Conservation (phyloP, 2,329 filamentous ascomycete genomes). For the Pseudonectria buxi region DNA sequence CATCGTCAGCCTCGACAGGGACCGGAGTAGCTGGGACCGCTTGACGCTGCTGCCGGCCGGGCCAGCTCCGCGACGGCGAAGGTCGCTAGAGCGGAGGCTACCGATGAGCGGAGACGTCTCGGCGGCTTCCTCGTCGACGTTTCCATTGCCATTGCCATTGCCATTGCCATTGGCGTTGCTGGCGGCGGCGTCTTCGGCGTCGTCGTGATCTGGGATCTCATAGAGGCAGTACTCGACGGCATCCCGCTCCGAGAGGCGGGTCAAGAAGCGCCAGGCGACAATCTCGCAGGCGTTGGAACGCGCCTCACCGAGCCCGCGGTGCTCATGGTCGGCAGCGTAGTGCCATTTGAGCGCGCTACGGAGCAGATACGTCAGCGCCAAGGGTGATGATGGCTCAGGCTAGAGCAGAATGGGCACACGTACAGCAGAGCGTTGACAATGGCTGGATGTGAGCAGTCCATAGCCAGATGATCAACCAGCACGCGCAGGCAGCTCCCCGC, state of each 20-base stretch:
- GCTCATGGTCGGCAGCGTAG: conserved; percentile 56
- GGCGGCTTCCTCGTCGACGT: conserved; percentile 36
- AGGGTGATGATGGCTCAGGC: neutral
- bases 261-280: conserved; percentile 72
- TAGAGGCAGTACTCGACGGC: conserved; percentile 68
- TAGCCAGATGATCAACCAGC: conserved; percentile 58
- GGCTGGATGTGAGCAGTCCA: conserved; percentile 58
- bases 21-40: conserved; percentile 44
- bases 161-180: conserved; percentile 5
- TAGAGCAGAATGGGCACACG: conserved; percentile 25
- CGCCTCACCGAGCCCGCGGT: conserved; percentile 60
- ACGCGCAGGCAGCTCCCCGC: conserved; percentile 51
- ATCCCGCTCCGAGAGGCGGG: conserved; percentile 63
- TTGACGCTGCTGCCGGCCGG: conserved; percentile 35
- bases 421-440: conserved; percentile 69
- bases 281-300: conserved; percentile 72
- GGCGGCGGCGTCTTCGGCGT: conserved; percentile 15
- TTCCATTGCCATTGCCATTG: conserved; percentile 9
- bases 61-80: conserved; percentile 10
- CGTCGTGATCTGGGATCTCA: conserved; percentile 52
- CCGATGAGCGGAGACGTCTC: conserved; percentile 43
- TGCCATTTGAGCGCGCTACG: conserved; percentile 73
- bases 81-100: conserved; percentile 22
- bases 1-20: conserved; percentile 48
- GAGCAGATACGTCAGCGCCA: conserved; percentile 6